Conservation (phyloP, 2,329 filamentous ascomycete species). For the Fusarium sp. region DNA sequence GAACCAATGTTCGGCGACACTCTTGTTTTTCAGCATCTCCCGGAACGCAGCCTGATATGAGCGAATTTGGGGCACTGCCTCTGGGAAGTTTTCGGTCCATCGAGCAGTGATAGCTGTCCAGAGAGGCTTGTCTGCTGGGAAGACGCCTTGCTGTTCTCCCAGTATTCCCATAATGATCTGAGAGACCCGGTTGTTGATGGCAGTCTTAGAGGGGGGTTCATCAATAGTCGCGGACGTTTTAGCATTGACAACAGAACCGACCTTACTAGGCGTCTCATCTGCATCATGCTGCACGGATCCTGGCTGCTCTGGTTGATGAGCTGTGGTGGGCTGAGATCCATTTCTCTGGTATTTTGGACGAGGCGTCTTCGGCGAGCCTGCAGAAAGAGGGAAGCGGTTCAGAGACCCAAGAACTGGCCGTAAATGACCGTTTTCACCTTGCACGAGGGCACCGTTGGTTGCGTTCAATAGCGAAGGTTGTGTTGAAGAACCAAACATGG, state of each 20-base stretch:
- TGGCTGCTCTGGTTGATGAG: slow-evolving; percentile 3
- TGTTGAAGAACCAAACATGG: slow-evolving; percentile 36
- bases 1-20: slow-evolving; percentile 59
- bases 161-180: slow-evolving; percentile 50
- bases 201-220: slow-evolving; percentile 33
- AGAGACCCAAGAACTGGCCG: slow-evolving; percentile 40
- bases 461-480: slow-evolving; percentile 18
- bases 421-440: slow-evolving; percentile 39
- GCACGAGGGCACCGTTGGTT: slow-evolving; percentile 41
- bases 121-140: slow-evolving; percentile 65
- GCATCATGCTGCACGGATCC: not conserved
- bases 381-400: slow-evolving; percentile 21
- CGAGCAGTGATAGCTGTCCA: slow-evolving; percentile 62
- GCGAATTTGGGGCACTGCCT: slow-evolving; percentile 58
- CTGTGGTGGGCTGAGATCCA: not conserved
- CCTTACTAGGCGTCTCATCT: slow-evolving; percentile 2
- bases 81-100: slow-evolving; percentile 60
- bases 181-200: slow-evolving; percentile 39
- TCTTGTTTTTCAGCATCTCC: slow-evolving; percentile 55
- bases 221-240: slow-evolving; percentile 26
- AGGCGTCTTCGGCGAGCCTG: slow-evolving; percentile 29
- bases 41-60: slow-evolving; percentile 57
- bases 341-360: slow-evolving; percentile 26
- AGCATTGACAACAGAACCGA: slow-evolving; percentile 7
- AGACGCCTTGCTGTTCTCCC: slow-evolving; percentile 58